Base-by-base conservation (phyloP, 1,284 basidiomycete genomes). In the Ceratobasidium sp. region DNA sequence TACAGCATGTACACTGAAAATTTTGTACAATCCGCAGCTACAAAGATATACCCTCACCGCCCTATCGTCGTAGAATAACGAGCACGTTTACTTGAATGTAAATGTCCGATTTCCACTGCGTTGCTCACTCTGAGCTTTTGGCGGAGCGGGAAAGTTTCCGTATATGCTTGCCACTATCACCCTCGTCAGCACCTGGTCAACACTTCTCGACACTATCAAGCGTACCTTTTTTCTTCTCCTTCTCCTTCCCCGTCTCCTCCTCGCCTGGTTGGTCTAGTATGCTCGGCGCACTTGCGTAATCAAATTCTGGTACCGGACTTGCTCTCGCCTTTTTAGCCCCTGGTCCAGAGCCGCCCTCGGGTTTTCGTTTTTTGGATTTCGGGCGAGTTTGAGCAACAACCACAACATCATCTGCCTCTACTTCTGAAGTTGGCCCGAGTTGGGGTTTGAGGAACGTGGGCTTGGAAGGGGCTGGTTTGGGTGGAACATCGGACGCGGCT, bases 241-340 rank as follows among this genome's bases (percentile, higher is more conserved):
- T 84, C 87, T 78, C 84, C 86, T 75, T 70, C 2, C 65, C 43
- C 3, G 12, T 36, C 4, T 21, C n/a, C 12, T 16, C 28, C 81
- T 82, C 75, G 79, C 81, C 76, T 78, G 79, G 64, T 50, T 87
- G 85, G 77, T 97, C 95, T 74, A 97, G 82, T 71, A 96, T 86
- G 78, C 94, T 94, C 10, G 91, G 87, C 48, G 86, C 88, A 3
- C 84, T 81, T 1, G 85, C 81, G 79, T 95, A 96, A 81, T 95
- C 92, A 78, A 95, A 96, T 41, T 76, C 75, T 12, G 76, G 74
- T 70, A 74, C 77, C 34, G 76, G 71, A 30, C 76, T 74, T 39
- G 46, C 43, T 28, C 43, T 57, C 46, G 69, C 72, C 72, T 45
- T 62, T 43, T 69, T 36, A 5, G 50, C 26, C 77, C 75, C 57